Evolutionary conservation across 495 filamentous ascomycete genomes (phyloP), one percentile per base, ranked within the genome.

Genomic region (Pyrenopolyporus hunteri): DNA sequence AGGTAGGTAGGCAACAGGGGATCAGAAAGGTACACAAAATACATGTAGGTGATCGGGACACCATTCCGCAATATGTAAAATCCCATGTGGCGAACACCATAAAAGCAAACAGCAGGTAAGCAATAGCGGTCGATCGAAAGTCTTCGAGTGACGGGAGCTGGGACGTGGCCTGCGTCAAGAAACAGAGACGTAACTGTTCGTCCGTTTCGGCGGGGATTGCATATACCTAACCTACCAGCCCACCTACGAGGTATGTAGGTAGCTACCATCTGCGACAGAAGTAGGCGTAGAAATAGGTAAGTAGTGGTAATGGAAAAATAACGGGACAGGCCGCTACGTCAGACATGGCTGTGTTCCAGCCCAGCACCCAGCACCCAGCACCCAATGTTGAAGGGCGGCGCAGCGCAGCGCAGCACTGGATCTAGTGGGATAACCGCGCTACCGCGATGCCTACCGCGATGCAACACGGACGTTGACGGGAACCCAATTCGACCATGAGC

Each of bases 391-490:
- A 59, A 52, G 50, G 42, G 40, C 45, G 56, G 62, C 55, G 60
- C 62, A 60, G 62, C 50, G 14, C 45, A 50, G 62, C 55, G 60
- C 62, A 60, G 62, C 50, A 13, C 11, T 37, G 13, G 13, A 45
- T 45, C 28, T 29, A 14, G 14, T 28, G 11, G 19, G 19, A 54
- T 64, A 58, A 58, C 47, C 60, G 60, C 60, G 60, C 47, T 22
- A 42, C 37, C 19, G 37, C 54, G 43, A 64, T 58, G 48, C 43
- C 47, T 22, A 42, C 37, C 19, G 37, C 54, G 43, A 64, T 58
- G 48, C 43, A 64, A 58, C 60, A 47, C 39, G 45, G 39, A 40
- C 47, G n/a, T 25, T 44, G 42, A 33, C 9, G 40, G 28, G 22
- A 10, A 31, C 16, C 39, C 29, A 37, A 14, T 4, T 23, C 36